Base-by-base conservation (phyloP, 1,284 basidiomycete species). In the Ganoderma leucocontextum region DNA sequence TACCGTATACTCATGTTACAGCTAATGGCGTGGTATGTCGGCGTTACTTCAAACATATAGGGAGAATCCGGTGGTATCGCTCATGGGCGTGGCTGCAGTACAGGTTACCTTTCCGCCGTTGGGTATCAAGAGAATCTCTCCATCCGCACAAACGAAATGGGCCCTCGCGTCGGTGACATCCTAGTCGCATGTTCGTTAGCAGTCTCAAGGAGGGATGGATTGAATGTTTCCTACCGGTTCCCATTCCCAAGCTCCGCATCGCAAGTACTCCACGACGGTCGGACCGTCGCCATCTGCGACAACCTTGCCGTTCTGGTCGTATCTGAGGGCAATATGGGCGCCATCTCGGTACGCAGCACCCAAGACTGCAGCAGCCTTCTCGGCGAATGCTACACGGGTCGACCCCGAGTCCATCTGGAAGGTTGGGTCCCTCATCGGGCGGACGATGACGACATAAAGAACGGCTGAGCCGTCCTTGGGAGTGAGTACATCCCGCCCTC, bases 221-320 rank as follows among this genome's bases (percentile, higher is more conserved):
- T n/a, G 35, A 9, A n/a, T 13, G 22, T 85, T 91, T 75, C 52
- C 17, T 75, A 92, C 93, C 29, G 95, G 95, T 55, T 82, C 82
- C 96, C 96, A 98, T 70, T 91, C 88, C 89, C 95, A 97, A 5
- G 90, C 91, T 6, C 85, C 85, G 71, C 91, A 94, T 29, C 96
- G 86, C 66, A 92, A 86, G 73, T 95, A 94, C 79, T 98, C 97
- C 0, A 95, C 90, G 0, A 95, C 87, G 0, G 81, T 75, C 35
- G 82, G 80, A 1, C 90, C 90, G 17, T 83, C 78, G 1, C 84
- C 85, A 33, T 81, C 80, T 3, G 77, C 70, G 0, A 77, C 78
- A 25, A 85, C 75, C 57, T 74, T 69, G 1, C 90, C 90, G 22
- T 85, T 80, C 15, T 76, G 76, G 4, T 77, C 78, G 75, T 95